Evolutionary conservation across 148 eudicot genomes (phyloP).

Genomic region (Hydrangea macrophylla): DNA sequence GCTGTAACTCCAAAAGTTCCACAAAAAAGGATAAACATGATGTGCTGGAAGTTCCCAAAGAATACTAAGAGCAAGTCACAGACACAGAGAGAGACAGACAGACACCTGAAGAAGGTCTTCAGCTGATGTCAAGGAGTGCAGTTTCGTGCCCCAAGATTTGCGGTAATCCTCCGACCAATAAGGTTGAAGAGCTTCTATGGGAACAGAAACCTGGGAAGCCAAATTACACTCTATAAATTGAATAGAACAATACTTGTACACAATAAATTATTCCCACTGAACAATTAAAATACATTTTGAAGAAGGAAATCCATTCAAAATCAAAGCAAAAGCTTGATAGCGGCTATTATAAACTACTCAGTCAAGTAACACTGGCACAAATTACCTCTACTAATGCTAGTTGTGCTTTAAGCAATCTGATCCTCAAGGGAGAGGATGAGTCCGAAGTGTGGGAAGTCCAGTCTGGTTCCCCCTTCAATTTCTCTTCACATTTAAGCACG

Average conservation of each 20-base stretch:
- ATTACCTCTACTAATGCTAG: slow-evolving; percentile 64
- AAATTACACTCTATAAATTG: slow-evolving; percentile 5
- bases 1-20: not conserved
- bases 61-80: not conserved
- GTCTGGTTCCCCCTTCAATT: slow-evolving; percentile 23
- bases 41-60: not conserved
- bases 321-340: not conserved
- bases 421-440: slow-evolving; percentile 45
- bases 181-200: slow-evolving; percentile 65
- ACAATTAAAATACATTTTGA: not conserved
- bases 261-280: no score
- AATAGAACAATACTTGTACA: no score
- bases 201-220: slow-evolving; percentile 59
- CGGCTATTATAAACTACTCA: not conserved
- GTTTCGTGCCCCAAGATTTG: slow-evolving; percentile 63
- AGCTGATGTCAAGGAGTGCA: slow-evolving; percentile 50
- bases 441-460: slow-evolving; percentile 23
- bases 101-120: slow-evolving; percentile 78
- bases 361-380: not conserved
- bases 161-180: slow-evolving; percentile 66
- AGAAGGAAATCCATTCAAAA: not conserved
- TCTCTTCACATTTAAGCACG: slow-evolving; percentile 42
- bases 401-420: slow-evolving; percentile 62
- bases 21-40: not conserved
- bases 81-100: slow-evolving; percentile 6